Conservation (phyloP, 176 grass and related monocot genomes). For the Musa schizocarpa region DNA sequence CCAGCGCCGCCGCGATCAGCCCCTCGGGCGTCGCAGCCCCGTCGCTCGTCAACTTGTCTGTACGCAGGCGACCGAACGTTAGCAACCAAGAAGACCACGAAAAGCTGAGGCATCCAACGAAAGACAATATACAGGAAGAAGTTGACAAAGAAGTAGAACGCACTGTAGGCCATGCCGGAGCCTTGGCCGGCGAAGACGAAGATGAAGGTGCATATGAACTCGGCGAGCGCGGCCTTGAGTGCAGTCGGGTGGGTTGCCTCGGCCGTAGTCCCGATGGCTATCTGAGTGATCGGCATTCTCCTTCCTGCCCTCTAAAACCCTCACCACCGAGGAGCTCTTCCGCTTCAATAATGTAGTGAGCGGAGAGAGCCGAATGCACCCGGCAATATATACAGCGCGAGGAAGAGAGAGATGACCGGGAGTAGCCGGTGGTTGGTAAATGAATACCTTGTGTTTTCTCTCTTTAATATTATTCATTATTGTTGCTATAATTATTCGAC, state of each 20-base stretch:
- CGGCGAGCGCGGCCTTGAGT: not conserved
- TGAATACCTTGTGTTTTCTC: no score
- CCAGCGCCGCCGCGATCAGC: slow-evolving; percentile 19
- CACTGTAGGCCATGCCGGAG: slow-evolving; percentile 1
- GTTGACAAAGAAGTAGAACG: not conserved
- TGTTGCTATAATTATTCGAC: no score
- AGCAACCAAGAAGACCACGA: not conserved
- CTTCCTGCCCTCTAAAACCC: not conserved
- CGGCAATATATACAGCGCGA: no score
- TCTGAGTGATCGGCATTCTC: not conserved
- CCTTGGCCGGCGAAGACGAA: slow-evolving; percentile 1
- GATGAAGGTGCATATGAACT: not conserved
- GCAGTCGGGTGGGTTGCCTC: not conserved
- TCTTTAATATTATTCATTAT: no score
- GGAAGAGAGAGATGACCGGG: no score
- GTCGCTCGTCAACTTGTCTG: slow-evolving; percentile 11
- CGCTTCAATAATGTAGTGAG: no score
- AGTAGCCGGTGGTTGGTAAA: no score
- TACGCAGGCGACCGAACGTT: not conserved
- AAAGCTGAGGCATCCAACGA: not conserved
- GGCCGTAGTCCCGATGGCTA: not conserved
- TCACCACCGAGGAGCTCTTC: no score
- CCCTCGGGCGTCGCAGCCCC: slow-evolving; percentile 6
- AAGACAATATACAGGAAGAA: not conserved
- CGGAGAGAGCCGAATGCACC: no score